These are phyloP conservation scores for Thyridium curvatum DNA, from an alignment of 2,329 filamentous ascomycete species.

Conservation along the genomic window DNA sequence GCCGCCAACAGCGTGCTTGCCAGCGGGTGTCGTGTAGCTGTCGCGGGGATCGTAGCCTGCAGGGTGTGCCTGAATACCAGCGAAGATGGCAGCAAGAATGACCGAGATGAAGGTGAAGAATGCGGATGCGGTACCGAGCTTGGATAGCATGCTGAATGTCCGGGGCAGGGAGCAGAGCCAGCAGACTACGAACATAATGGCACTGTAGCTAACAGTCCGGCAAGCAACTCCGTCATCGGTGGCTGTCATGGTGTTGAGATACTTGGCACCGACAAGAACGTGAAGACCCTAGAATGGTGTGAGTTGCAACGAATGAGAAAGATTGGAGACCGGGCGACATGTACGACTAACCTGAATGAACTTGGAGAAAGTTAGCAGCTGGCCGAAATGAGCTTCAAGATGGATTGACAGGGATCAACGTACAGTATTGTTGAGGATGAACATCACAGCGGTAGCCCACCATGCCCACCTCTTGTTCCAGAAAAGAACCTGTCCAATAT, in stretches of 20 bases:
- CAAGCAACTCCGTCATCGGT: constrained; percentile 53
- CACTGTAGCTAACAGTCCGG: constrained; percentile 76
- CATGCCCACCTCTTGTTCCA: constrained; percentile 72
- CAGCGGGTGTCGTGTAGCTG: constrained; percentile 23
- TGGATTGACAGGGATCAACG: neutral
- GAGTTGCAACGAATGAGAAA: neutral
- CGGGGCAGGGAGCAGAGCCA: constrained; percentile 77
- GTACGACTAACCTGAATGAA: constrained; percentile 62
- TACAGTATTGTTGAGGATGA: constrained; percentile 80
- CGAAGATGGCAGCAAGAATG: constrained; percentile 75
- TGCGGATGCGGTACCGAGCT: constrained; percentile 72
- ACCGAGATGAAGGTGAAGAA: constrained; percentile 89
- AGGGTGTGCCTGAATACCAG: constrained; percentile 69
- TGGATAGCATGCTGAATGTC: constrained; percentile 76
- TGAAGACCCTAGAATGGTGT: constrained; percentile 56
- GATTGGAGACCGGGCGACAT: constrained; percentile 1
- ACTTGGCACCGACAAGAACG: constrained; percentile 77
- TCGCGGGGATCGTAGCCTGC: constrained; percentile 53
- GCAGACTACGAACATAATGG: constrained; percentile 68
- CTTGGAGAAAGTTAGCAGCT: constrained; percentile 6
- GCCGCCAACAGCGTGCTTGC: constrained; percentile 34
- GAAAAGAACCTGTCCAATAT: constrained; percentile 93
- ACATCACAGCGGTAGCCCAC: constrained; percentile 73
- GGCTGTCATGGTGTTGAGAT: constrained; percentile 80
- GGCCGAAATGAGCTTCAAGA: neutral